Percentiles rank a stretch among this genome's conserved stretches.
Evolutionary conservation across 495 filamentous ascomycete species (phyloP).

Genomic region (Xylaria telfairii): DNA sequence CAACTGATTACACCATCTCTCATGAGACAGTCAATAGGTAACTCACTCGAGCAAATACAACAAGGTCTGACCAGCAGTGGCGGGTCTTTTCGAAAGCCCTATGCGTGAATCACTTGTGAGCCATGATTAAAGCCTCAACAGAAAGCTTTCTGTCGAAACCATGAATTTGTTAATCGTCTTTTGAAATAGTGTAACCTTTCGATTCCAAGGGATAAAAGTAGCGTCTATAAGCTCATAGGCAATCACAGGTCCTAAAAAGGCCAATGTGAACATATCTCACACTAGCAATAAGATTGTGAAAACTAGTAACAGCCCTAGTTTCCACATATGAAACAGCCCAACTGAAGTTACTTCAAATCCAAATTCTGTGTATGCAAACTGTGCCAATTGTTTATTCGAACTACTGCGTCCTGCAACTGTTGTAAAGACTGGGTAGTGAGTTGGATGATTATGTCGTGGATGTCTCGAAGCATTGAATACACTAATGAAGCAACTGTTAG

Average conservation of each 20-base stretch:
- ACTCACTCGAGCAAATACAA: neutral
- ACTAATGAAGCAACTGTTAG: neutral
- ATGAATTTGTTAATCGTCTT: neutral
- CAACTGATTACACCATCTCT: neutral
- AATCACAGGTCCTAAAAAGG: neutral
- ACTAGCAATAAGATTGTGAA: neutral
- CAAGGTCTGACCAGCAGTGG: neutral
- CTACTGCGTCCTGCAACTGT: neutral
- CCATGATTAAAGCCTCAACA: neutral
- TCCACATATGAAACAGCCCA: too few relatives aligned
- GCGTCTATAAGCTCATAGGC: neutral
- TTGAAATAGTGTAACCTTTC: neutral
- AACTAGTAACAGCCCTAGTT: neutral
- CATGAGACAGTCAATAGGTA: neutral
- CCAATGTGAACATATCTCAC: neutral
- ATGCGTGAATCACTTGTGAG: neutral
- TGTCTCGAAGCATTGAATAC: neutral
- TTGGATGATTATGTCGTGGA: neutral
- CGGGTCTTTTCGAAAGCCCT: neutral
- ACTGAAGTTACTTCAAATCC: neutral
- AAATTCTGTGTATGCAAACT: too few relatives aligned
- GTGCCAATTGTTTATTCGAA: neutral
- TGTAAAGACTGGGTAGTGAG: neutral
- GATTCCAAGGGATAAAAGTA: neutral
- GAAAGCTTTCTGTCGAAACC: neutral